Evolutionary conservation across 352 stramenopile species (phyloP).

Genomic region (Pythium periplocum): DNA sequence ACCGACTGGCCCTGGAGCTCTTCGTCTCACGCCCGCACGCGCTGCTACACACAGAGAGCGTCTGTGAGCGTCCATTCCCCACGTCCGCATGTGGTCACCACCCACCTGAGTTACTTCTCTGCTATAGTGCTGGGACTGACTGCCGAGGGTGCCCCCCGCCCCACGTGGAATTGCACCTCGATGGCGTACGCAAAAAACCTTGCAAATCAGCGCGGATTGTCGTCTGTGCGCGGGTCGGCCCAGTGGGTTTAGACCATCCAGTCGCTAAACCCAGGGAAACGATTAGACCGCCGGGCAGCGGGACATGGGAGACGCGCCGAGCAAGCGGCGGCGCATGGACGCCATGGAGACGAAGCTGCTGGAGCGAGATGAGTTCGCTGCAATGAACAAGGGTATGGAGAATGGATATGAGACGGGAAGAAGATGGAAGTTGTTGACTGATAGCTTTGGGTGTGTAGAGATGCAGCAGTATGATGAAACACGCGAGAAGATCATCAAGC

Average conservation of each 20-base stretch:
- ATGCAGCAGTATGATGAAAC: conserved; percentile 92
- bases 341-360: conserved; percentile 4
- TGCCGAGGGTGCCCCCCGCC: conserved; percentile 20
- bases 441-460: conserved; percentile 22
- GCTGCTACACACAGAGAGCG: no score
- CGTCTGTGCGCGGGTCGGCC: no score
- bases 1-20: no score
- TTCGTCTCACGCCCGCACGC: no score
- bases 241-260: no score
- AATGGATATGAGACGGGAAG: background rate
- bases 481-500: conserved; percentile 94
- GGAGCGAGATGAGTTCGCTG: conserved; percentile 20
- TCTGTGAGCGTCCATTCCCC: no score
- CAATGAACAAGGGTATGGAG: conserved; percentile 22
- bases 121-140: conserved; percentile 6
- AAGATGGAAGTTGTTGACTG: no score
- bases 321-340: conserved; percentile 13
- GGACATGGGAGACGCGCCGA: background rate
- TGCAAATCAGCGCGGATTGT: background rate
- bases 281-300: no score
- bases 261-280: conserved; percentile 9
- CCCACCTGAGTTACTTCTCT: no score
- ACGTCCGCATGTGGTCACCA: no score
- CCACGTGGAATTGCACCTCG: conserved; percentile 22
- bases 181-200: conserved; percentile 12